Evolutionary conservation across 768 basidiomycete genomes (phyloP).

Genomic region (Antrodiella citrinella): DNA sequence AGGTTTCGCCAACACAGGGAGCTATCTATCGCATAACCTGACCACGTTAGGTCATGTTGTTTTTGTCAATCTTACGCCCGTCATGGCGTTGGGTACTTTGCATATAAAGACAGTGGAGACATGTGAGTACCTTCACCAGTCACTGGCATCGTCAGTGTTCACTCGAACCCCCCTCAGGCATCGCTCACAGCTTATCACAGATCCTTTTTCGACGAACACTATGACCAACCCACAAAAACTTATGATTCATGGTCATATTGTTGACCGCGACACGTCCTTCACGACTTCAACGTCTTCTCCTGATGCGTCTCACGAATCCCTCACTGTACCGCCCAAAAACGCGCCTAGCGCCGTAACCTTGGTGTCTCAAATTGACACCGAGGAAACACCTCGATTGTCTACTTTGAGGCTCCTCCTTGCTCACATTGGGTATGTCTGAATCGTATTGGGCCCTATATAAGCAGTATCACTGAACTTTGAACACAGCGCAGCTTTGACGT

Average conservation of each 20-base stretch:
- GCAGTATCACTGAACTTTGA: not conserved
- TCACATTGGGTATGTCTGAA: conserved; percentile 52
- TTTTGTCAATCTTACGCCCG: conserved; percentile 3
- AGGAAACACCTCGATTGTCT: conserved; percentile 29
- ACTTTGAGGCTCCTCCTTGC: conserved; percentile 49
- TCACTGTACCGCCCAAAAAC: not conserved
- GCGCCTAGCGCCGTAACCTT: conserved; percentile 10
- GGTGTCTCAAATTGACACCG: conserved; percentile 9
- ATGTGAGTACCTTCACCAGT: conserved; percentile 7
- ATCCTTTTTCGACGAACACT: not conserved
- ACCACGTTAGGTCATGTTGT: conserved; percentile 5
- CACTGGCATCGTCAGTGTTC: not conserved
- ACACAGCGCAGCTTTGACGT: conserved; percentile 62
- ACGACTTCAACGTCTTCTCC: not conserved
- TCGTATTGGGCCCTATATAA: conserved; percentile 10
- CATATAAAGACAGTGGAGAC: conserved; percentile 8
- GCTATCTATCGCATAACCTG: not conserved
- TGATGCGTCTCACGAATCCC: not conserved
- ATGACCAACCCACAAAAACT: not conserved
- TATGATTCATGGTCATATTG: not conserved
- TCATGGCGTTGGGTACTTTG: not conserved
- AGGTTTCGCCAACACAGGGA: not conserved
- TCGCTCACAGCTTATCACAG: not conserved
- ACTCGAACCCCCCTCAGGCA: not conserved
- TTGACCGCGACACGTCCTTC: not conserved